These are phyloP conservation scores for Diaporthe ilicicola DNA, from an alignment of 2,329 filamentous ascomycete genomes.

Conservation along the genomic window DNA sequence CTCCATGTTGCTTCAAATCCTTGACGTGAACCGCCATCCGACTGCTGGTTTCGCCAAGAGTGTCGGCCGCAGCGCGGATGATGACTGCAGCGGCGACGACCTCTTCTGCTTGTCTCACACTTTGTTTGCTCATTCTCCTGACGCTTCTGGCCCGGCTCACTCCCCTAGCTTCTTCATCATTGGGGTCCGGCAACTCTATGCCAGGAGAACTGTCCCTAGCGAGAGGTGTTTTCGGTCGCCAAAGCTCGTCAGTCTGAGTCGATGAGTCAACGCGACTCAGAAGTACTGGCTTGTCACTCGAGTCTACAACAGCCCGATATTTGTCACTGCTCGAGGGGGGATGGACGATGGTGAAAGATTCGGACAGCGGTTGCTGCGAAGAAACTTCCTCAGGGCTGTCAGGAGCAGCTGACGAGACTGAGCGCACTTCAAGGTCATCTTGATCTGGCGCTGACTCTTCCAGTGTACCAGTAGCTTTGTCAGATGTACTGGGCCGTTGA, in stretches of 20 bases:
- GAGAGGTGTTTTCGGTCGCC: conserved; percentile 25
- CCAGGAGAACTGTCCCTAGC: conserved; percentile 54
- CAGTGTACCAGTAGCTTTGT: conserved; percentile 1
- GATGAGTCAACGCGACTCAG: conserved; percentile 39
- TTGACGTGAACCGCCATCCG: conserved; percentile 38
- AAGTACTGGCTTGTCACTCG: conserved; percentile 27
- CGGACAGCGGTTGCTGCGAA: conserved; percentile 33
- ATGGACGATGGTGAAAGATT: conserved; percentile 36
- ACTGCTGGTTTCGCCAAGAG: conserved; percentile 41
- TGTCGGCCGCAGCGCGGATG: conserved; percentile 60
- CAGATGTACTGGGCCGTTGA: conserved; percentile 4
- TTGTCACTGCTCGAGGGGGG: conserved; percentile 14
- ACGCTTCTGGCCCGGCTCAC: conserved; percentile 53
- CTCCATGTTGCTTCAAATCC: conserved; percentile 38
- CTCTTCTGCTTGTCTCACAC: conserved; percentile 59
- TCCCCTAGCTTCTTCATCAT: conserved; percentile 49
- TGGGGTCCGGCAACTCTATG: conserved; percentile 54
- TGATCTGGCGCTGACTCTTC: not conserved
- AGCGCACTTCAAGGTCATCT: not conserved
- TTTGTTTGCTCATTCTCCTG: conserved; percentile 54
- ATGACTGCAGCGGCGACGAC: conserved; percentile 62
- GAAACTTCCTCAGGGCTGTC: conserved; percentile 12
- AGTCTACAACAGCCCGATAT: not conserved
- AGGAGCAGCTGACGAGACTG: conserved; percentile 9
- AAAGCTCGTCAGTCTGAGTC: conserved; percentile 42